A percentile compares a stretch with the other conserved stretches of the same genome.
Conservation (phyloP, 2,329 filamentous ascomycete species). For the Tolypocladium nubicola region DNA sequence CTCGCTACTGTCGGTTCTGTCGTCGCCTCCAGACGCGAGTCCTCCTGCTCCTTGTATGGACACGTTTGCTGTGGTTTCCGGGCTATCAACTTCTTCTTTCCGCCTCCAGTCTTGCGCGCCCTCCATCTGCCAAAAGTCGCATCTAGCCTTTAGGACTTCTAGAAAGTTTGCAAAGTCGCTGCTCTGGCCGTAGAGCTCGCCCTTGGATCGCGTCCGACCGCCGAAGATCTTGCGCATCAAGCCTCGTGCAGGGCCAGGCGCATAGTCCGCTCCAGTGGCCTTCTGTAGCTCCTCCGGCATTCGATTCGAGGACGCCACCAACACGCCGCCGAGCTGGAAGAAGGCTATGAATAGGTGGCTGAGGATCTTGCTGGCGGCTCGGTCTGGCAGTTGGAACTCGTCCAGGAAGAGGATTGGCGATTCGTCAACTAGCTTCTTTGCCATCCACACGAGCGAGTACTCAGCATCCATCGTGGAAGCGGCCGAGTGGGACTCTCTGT, state of each 20-base stretch:
- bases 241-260: constrained; percentile 41
- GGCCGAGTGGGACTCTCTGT: constrained; percentile 33
- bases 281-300: constrained; percentile 76
- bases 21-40: not conserved
- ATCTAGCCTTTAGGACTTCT: constrained; percentile 64
- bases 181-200: constrained; percentile 45
- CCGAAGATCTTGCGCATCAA: constrained; percentile 39
- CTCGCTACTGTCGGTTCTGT: constrained; percentile 2
- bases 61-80: not conserved
- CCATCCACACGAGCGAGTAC: constrained; percentile 63
- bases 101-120: constrained; percentile 61
- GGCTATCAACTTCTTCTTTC: constrained; percentile 28
- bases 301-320: constrained; percentile 71
- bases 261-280: constrained; percentile 60
- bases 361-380: constrained; percentile 67
- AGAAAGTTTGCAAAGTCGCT: constrained; percentile 70
- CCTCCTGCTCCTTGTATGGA: not conserved
- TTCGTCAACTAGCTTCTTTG: constrained; percentile 63
- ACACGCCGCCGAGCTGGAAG: constrained; percentile 71
- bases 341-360: constrained; percentile 70
- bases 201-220: constrained; percentile 20
- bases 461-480: constrained; percentile 23
- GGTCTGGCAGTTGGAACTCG: constrained; percentile 75
- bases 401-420: constrained; percentile 72
- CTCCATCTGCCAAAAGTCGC: constrained; percentile 79